Evolutionary conservation across 1,284 basidiomycete species (phyloP), one percentile per base, ranked within the genome.

Genomic region (Tranzscheliella williamsii): DNA sequence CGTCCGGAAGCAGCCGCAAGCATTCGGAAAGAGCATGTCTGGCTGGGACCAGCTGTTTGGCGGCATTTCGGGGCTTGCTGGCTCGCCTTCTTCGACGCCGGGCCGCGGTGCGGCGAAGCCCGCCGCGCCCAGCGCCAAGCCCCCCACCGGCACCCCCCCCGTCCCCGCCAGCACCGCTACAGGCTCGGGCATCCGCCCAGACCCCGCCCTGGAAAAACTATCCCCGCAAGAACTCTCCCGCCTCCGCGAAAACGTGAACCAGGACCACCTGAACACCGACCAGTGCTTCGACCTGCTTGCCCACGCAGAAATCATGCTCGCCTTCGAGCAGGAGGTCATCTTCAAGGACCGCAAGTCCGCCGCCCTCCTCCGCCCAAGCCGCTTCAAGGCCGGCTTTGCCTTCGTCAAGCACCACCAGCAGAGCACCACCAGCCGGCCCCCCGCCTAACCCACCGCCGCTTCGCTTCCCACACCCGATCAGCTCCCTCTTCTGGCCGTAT

Each of bases 1-100:
- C 23, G 29, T 41, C 4, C 9, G 27, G 27, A 34, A 34, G 17
- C 11, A 17, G 8, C 32, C 32, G 9, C 26, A 29, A 33, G 52
- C 47, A 2, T 64, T 64, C 22, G 61, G 61, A n/a, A 64, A 58
- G 42, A 46, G 37, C 41, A 64, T 64, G 53, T 47, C 33, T 3
- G 50, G 54, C 17, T 64, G 61, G 61, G 61, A 64, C 39, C 54
- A 58, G 30, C 61, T 64, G 18, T 64, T 64, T 24, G 61, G 61
- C 29, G 36, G 38, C 23, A 20, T 57, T 4, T 54, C 54, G 2
- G 61, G 54, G 8, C 44, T 43, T 5, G 18, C 39, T 13, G 30
- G 53, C 12, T 40, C 52, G 9, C 20, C 47, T 8, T 21, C 48
- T 0, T 29, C 47, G 17, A 49, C 42, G 1, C 42, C 51, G 7